Conservation (phyloP, 2,329 filamentous ascomycete genomes). For the Ophiocordyceps robertsii region DNA sequence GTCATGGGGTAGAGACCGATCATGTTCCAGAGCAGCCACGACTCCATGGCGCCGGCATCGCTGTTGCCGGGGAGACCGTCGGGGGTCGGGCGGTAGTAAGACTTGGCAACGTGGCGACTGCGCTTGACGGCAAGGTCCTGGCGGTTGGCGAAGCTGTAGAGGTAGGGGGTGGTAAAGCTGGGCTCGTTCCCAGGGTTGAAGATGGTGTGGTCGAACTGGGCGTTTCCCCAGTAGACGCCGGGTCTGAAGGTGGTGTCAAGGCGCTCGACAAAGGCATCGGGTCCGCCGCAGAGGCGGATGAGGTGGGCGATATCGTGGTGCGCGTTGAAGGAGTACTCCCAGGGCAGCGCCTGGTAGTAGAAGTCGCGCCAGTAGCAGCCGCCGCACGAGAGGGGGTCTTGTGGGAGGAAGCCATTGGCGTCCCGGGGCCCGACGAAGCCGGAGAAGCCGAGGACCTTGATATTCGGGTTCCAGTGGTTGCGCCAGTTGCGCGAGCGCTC, state of each 20-base stretch:
- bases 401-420: slow-evolving; percentile 32
- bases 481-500: slow-evolving; percentile 54
- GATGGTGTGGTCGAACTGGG: slow-evolving; percentile 37
- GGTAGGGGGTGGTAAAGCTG: slow-evolving; percentile 51
- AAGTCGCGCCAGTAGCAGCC: slow-evolving; percentile 54
- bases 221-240: slow-evolving; percentile 26
- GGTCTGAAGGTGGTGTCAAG: slow-evolving; percentile 48
- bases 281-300: slow-evolving; percentile 41
- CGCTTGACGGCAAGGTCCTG: slow-evolving; percentile 48
- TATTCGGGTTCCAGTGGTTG: slow-evolving; percentile 54
- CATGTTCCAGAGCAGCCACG: slow-evolving; percentile 56
- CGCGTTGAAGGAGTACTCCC: slow-evolving; percentile 56
- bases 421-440: slow-evolving; percentile 53
- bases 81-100: slow-evolving; percentile 41
- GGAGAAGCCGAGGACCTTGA: slow-evolving; percentile 42
- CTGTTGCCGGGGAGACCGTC: slow-evolving; percentile 54
- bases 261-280: slow-evolving; percentile 37
- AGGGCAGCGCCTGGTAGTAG: slow-evolving; percentile 45
- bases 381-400: slow-evolving; percentile 44
- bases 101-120: slow-evolving; percentile 43
- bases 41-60: slow-evolving; percentile 62
- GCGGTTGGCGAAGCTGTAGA: slow-evolving; percentile 53
- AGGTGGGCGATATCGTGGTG: slow-evolving; percentile 49
- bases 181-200: slow-evolving; percentile 59
- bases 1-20: slow-evolving; percentile 56